Evolutionary conservation across 2,329 filamentous ascomycete species (phyloP).

Genomic region (Venturia effusa): DNA sequence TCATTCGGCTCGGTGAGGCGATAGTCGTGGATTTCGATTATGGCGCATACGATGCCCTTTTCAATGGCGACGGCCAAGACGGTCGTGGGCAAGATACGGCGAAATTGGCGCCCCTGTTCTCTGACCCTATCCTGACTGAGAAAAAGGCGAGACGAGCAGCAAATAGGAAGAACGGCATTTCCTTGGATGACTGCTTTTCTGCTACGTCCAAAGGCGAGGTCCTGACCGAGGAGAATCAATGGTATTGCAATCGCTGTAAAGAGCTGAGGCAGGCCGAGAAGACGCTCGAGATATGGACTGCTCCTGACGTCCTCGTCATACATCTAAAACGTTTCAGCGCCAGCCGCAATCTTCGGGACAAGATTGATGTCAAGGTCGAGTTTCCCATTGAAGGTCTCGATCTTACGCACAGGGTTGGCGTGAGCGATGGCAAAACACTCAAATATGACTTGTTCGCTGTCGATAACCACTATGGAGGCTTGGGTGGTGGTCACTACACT

Average conservation of each 20-base stretch:
- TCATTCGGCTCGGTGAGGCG: conserved; percentile 72
- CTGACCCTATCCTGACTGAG: conserved; percentile 49
- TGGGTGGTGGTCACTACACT: conserved; percentile 93
- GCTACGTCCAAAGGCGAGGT: conserved; percentile 94
- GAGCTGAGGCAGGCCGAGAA: conserved; percentile 87
- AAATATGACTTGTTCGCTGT: conserved; percentile 91
- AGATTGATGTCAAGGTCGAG: conserved; percentile 82
- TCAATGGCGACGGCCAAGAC: conserved; percentile 40
- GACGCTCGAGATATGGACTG: conserved; percentile 95
- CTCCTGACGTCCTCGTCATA: conserved; percentile 86
- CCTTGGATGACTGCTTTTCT: conserved; percentile 79
- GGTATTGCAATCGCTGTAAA: conserved; percentile 96
- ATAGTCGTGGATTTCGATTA: conserved; percentile 79
- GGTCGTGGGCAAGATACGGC: conserved; percentile 52
- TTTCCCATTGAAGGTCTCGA: conserved; percentile 86
- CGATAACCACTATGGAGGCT: conserved; percentile 87
- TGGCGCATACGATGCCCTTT: conserved; percentile 60
- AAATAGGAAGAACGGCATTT: conserved; percentile 66
- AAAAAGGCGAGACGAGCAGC: conserved; percentile 51
- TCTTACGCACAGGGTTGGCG: conserved; percentile 65
- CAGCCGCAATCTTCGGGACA: conserved; percentile 70
- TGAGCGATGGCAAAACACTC: conserved; percentile 70
- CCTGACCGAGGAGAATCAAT: conserved; percentile 88
- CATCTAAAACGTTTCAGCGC: conserved; percentile 94
- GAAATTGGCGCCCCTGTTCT: conserved; percentile 43